Evolutionary conservation across 2,329 filamentous ascomycete genomes (phyloP).

Genomic region (Fusarium pseudocircinatum): DNA sequence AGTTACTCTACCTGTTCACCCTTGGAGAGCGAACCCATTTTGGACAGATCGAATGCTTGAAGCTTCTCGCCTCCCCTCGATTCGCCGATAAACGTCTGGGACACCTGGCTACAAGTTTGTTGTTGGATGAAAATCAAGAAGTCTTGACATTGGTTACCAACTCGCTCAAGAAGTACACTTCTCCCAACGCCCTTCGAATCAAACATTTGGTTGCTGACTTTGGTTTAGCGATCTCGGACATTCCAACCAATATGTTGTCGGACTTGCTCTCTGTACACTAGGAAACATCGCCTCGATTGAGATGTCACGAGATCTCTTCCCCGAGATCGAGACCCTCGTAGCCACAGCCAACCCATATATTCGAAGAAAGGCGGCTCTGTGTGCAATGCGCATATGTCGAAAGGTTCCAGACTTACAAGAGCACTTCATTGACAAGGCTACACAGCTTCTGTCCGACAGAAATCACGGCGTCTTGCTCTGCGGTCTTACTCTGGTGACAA

Average conservation of each 20-base stretch:
- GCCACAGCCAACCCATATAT: constrained; percentile 98
- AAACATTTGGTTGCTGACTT: constrained; percentile 26
- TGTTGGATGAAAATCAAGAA: constrained; percentile 98
- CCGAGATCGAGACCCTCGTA: constrained; percentile 91
- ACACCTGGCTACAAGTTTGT: constrained; percentile 93
- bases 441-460: constrained; percentile 85
- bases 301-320: constrained; percentile 97
- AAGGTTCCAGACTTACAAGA: constrained; percentile 98
- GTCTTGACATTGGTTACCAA: constrained; percentile 97
- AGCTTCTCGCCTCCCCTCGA: constrained; percentile 93
- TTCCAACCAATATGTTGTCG: constrained; percentile 98
- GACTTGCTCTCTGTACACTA: constrained; percentile 92
- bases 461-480: constrained; percentile 97
- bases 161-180: constrained; percentile 88
- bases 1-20: constrained; percentile 97
- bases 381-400: constrained; percentile 97
- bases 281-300: constrained; percentile 98
- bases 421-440: constrained; percentile 95
- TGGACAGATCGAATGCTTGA: constrained; percentile 98
- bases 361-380: constrained; percentile 94
- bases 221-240: constrained; percentile 85
- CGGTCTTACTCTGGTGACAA: constrained; percentile 88
- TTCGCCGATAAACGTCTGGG: constrained; percentile 98
- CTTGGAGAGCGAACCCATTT: constrained; percentile 98
- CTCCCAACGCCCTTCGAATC: not conserved